These are phyloP conservation scores for Globisporangium orthogonon DNA, from an alignment of 352 stramenopile species.

Conservation along the genomic window DNA sequence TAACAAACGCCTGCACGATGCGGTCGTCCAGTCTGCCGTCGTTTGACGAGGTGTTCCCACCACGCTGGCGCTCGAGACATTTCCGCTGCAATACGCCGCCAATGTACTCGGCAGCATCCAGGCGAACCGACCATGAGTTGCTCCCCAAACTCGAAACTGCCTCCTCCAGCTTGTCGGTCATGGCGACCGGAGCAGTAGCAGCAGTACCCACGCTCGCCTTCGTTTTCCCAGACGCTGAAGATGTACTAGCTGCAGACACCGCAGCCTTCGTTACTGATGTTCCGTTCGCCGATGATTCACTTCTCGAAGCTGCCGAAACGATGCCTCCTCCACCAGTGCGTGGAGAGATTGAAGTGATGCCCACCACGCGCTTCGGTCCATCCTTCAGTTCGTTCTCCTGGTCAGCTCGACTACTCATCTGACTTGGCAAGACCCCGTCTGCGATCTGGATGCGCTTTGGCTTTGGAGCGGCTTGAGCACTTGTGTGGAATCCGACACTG, in stretches of 20 bases:
- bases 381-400: conserved; percentile 10
- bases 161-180: conserved; percentile 35
- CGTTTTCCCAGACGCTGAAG: conserved; percentile 14
- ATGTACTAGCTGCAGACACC: too few species aligned
- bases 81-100: conserved; percentile 19
- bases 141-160: conserved; percentile 41
- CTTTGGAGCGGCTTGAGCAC: conserved; percentile 15
- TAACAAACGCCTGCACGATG: conserved; percentile 44
- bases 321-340: neutral
- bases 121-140: conserved; percentile 55
- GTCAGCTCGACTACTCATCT: neutral
- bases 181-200: conserved; percentile 7
- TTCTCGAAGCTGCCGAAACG: neutral
- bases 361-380: conserved; percentile 1
- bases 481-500: conserved; percentile 24
- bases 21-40: conserved; percentile 51
- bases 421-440: conserved; percentile 13
- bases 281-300: neutral
- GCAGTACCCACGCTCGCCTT: conserved; percentile 11
- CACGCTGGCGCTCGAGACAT: conserved; percentile 4
- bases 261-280: neutral
- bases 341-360: conserved; percentile 2
- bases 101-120: conserved; percentile 55
- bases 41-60: neutral
- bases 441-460: conserved; percentile 32